A percentile compares a stretch with the other conserved stretches of the same genome.
These are phyloP conservation scores for Dactylonectria estremocensis DNA, from an alignment of 2,329 filamentous ascomycete genomes.

Conservation along the genomic window DNA sequence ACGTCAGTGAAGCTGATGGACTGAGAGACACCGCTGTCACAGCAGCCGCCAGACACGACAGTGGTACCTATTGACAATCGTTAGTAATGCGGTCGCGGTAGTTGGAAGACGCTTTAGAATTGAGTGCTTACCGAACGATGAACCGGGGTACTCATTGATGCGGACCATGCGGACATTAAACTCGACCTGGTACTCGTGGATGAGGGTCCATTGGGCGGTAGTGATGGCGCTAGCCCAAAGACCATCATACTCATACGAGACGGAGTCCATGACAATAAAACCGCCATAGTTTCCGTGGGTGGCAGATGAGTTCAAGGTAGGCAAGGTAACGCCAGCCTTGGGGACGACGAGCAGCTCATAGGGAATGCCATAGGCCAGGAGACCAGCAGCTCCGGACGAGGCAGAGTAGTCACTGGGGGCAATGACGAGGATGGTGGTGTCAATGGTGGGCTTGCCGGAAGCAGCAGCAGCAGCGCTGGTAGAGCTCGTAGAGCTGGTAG, in stretches of 20 bases:
- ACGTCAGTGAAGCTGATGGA: slow-evolving; percentile 33
- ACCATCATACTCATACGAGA: slow-evolving; percentile 32
- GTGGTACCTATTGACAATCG: not conserved
- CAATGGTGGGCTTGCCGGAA: slow-evolving; percentile 10
- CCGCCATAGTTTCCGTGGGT: slow-evolving; percentile 31
- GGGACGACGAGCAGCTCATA: slow-evolving; percentile 32
- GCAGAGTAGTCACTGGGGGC: slow-evolving; percentile 21
- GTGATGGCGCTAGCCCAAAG: slow-evolving; percentile 37
- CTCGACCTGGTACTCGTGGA: slow-evolving; percentile 32
- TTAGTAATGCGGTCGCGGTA: not conserved
- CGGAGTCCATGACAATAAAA: slow-evolving; percentile 32
- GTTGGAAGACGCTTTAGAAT: not conserved
- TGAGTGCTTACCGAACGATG: slow-evolving; percentile 27
- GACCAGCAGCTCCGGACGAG: slow-evolving; percentile 20
- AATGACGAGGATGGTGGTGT: slow-evolving; percentile 28
- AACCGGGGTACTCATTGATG: slow-evolving; percentile 36
- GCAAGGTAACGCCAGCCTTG: slow-evolving; percentile 23
- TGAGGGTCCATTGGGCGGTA: slow-evolving; percentile 26
- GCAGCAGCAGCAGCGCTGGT: not conserved
- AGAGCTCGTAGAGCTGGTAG: not conserved
- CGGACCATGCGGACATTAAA: slow-evolving; percentile 38
- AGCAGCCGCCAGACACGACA: slow-evolving; percentile 6
- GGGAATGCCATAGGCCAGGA: slow-evolving; percentile 37
- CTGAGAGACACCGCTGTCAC: slow-evolving; percentile 20
- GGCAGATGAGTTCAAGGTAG: slow-evolving; percentile 27